Percentiles rank a stretch among this genome's conserved stretches.
phyloP scores from a whole-genome alignment of 108 stramenopile genomes.

The Stephanodiscus triporus region DNA sequence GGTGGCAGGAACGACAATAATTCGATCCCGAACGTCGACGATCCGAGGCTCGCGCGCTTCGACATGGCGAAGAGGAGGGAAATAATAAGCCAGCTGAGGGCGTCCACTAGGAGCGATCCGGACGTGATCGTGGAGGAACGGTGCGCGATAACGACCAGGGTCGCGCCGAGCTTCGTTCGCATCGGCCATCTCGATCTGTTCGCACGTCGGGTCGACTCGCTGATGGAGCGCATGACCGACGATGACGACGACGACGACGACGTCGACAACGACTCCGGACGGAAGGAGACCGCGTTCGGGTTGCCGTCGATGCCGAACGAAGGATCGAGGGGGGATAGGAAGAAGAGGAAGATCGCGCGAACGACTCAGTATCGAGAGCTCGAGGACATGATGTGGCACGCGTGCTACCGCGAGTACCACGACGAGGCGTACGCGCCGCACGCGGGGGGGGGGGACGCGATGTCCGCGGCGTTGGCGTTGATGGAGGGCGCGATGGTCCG shows the following conservation, averaged over 20 bases:
- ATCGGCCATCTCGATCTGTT: conserved; percentile 90
- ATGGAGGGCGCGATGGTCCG: conserved; percentile 55
- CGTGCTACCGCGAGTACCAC: conserved; percentile 74
- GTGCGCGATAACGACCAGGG: conserved; percentile 89
- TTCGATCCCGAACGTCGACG: conserved; percentile 55
- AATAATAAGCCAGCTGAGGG: conserved; percentile 66
- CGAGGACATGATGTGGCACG: conserved; percentile 82
- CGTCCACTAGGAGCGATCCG: conserved; percentile 69
- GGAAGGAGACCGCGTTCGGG: neutral
- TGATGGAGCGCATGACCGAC: neutral
- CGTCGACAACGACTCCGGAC: neutral
- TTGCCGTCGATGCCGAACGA: neutral
- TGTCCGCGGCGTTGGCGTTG: conserved; percentile 56
- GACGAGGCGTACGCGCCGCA: conserved; percentile 67
- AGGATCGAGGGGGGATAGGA: neutral
- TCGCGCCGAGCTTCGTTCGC: conserved; percentile 74
- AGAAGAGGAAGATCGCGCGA: conserved; percentile 20
- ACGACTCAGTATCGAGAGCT: conserved; percentile 71
- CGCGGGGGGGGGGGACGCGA: conserved; percentile 54
- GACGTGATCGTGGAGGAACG: conserved; percentile 80
- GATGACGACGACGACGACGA: neutral
- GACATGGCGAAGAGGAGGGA: conserved; percentile 51
- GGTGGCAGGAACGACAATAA: conserved; percentile 7
- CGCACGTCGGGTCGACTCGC: conserved; percentile 58
- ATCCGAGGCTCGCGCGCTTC: conserved; percentile 78